Percentiles rank a stretch among this genome's conserved stretches.
Evolutionary conservation across 768 basidiomycete species (phyloP).

Genomic region (Hortiboletus flavorubellus): DNA sequence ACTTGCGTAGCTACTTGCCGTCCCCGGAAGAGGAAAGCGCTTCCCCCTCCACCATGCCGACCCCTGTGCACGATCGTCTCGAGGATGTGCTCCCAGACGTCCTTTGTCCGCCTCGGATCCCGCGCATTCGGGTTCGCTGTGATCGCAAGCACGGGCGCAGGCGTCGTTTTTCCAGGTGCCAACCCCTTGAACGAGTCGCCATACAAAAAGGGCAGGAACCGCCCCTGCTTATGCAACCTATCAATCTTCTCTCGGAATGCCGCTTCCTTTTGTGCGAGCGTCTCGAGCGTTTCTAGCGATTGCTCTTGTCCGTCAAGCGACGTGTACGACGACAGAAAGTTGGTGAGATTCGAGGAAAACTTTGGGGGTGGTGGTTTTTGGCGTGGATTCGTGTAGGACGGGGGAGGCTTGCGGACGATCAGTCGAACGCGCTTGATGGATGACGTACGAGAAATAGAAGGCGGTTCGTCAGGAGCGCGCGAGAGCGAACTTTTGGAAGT

Average conservation of each 20-base stretch:
- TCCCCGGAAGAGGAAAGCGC: conserved; percentile 24
- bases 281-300: conserved; percentile 36
- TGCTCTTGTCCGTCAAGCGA: conserved; percentile 50
- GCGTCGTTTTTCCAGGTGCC: neutral
- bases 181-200: conserved; percentile 22
- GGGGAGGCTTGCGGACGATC: conserved; percentile 63
- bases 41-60: conserved; percentile 10
- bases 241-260: conserved; percentile 42
- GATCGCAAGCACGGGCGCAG: conserved; percentile 4
- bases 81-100: conserved; percentile 61
- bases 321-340: conserved; percentile 62
- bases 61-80: conserved; percentile 38
- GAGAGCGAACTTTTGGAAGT: neutral
- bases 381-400: conserved; percentile 57
- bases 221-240: conserved; percentile 44
- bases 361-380: conserved; percentile 59
- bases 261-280: conserved; percentile 42
- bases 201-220: conserved; percentile 40
- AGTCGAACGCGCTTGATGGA: conserved; percentile 60
- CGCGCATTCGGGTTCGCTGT: conserved; percentile 17
- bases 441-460: conserved; percentile 13
- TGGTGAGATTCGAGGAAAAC: conserved; percentile 50
- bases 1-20: conserved; percentile 51
- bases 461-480: neutral
- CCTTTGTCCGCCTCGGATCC: conserved; percentile 31